A percentile compares a stretch with the other conserved stretches of the same genome.
Evolutionary conservation across 1,139 yeast genomes (phyloP).

Genomic region (Pneumocystis carinii): DNA sequence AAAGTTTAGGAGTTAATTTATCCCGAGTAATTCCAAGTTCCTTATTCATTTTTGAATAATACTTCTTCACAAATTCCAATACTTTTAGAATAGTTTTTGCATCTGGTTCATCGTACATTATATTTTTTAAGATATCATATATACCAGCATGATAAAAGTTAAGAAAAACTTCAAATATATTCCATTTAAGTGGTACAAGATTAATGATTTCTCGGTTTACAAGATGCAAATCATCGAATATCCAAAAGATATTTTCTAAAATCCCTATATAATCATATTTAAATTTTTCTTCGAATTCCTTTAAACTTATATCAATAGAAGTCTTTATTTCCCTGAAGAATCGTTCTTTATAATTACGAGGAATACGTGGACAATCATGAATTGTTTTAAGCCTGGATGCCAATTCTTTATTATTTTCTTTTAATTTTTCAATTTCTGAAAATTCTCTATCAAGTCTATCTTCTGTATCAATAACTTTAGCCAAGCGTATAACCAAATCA

Average conservation of each 20-base stretch:
- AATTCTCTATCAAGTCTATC: conserved; percentile 48
- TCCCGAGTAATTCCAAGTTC: conserved; percentile 33
- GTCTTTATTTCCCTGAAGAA: conserved; percentile 48
- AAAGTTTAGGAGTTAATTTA: conserved; percentile 28
- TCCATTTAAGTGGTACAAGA: conserved; percentile 66
- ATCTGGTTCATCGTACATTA: conserved; percentile 54
- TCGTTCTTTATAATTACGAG: conserved; percentile 50
- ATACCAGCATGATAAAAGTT: conserved; percentile 55
- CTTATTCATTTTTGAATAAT: conserved; percentile 35
- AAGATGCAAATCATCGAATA: conserved; percentile 60
- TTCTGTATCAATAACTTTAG: conserved; percentile 68
- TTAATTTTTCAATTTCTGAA: conserved; percentile 21
- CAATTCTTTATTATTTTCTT: conserved; percentile 15
- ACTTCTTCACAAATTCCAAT: conserved; percentile 61
- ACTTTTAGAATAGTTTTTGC: conserved; percentile 32
- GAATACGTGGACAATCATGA: conserved; percentile 18
- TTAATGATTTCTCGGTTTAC: conserved; percentile 44
- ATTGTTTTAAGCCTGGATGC: conserved; percentile 2
- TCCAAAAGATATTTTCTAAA: conserved; percentile 64
- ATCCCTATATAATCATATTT: conserved; percentile 41
- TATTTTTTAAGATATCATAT: conserved; percentile 44
- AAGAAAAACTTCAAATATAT: conserved; percentile 46
- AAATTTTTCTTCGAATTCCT: conserved; percentile 51
- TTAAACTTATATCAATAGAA: conserved; percentile 32
- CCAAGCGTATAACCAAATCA: conserved; percentile 52